Conservation (phyloP, 352 stramenopile genomes). For the Phytophthora chlamydospora region DNA sequence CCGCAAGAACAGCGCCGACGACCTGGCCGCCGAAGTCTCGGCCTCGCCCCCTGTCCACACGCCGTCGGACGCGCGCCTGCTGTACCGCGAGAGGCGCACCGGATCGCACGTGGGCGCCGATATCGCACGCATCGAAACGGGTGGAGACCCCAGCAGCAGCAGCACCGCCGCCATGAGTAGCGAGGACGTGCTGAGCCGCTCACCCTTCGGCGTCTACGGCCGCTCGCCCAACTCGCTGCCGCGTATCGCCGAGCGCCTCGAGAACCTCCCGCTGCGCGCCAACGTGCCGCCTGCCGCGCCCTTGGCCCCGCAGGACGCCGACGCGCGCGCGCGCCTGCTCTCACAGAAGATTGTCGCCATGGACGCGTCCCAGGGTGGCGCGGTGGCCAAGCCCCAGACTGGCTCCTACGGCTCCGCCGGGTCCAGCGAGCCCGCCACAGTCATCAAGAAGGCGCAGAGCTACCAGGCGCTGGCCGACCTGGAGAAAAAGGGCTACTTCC, state of each 20-base stretch:
- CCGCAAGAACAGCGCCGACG: slow-evolving; percentile 71
- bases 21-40: slow-evolving; percentile 58
- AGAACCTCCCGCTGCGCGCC: slow-evolving; percentile 61
- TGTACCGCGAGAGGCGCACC: slow-evolving; percentile 85
- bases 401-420: slow-evolving; percentile 63
- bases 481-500: slow-evolving; percentile 88
- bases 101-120: slow-evolving; percentile 53
- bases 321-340: slow-evolving; percentile 59
- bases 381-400: slow-evolving; percentile 42
- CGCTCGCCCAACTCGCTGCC: slow-evolving; percentile 64
- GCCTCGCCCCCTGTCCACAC: slow-evolving; percentile 56
- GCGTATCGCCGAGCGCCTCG: slow-evolving; percentile 71
- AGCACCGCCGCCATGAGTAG: slow-evolving; percentile 51
- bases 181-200: slow-evolving; percentile 66
- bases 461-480: slow-evolving; percentile 83
- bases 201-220: slow-evolving; percentile 61
- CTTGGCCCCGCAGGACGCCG: slow-evolving; percentile 38
- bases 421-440: slow-evolving; percentile 27
- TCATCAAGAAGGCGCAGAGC: slow-evolving; percentile 81
- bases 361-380: slow-evolving; percentile 24
- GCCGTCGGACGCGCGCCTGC: slow-evolving; percentile 67
- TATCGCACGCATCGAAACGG: slow-evolving; percentile 32
- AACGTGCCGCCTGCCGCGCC: slow-evolving; percentile 40
- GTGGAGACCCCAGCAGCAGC: slow-evolving; percentile 15
- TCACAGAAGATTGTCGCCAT: slow-evolving; percentile 65